Evolutionary conservation across 768 basidiomycete species (phyloP).

Genomic region (Russula griseocarnosa): DNA sequence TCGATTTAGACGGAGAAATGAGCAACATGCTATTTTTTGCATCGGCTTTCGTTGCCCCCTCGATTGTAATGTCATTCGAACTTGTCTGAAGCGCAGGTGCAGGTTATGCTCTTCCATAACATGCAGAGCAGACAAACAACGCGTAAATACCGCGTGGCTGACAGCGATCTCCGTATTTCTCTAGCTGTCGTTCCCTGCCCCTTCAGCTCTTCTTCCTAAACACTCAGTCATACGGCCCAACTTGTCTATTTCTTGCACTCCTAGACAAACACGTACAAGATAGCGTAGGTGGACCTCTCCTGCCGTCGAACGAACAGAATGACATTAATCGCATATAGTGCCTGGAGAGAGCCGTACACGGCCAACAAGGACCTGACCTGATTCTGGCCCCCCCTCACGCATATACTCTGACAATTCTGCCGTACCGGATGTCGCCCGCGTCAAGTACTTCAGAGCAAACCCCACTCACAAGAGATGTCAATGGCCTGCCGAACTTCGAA

Average conservation of each 20-base stretch:
- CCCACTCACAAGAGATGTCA: background rate
- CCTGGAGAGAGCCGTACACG: background rate
- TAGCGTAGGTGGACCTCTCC: background rate
- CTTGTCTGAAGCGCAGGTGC: background rate
- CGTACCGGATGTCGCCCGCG: background rate
- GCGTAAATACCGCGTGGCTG: conserved; percentile 13
- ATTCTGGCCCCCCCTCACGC: background rate
- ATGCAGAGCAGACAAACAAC: conserved; percentile 18
- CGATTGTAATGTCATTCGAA: background rate
- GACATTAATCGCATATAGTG: background rate
- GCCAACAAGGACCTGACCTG: background rate
- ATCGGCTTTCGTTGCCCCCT: background rate
- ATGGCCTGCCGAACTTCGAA: background rate
- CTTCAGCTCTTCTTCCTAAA: background rate
- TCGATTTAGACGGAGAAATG: conserved; percentile 10
- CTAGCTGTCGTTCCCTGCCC: background rate
- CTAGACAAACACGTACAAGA: background rate
- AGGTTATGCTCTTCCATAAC: background rate
- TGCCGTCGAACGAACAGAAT: background rate
- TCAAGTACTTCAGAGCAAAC: background rate
- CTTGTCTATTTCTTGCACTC: background rate
- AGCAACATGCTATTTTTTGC: background rate
- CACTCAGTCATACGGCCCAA: background rate
- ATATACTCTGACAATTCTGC: conserved; percentile 10
- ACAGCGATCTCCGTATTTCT: background rate